Conservation (phyloP, 2,329 filamentous ascomycete genomes). For the Amphichorda felina region DNA sequence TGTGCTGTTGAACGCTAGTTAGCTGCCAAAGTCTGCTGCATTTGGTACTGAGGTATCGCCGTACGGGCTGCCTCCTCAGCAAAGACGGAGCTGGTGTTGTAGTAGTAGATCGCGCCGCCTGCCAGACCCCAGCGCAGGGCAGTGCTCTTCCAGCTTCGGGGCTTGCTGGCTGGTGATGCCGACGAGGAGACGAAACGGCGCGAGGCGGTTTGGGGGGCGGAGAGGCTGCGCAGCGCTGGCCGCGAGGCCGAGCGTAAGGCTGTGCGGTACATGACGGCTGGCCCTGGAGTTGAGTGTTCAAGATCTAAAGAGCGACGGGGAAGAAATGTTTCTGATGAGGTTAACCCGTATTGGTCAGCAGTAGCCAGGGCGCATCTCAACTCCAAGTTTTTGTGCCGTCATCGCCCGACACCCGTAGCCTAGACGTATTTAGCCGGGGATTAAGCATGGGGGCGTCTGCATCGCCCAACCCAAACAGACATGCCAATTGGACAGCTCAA, state of each 20-base stretch:
- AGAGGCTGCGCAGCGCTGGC: constrained; percentile 26
- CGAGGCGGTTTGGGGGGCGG: constrained; percentile 20
- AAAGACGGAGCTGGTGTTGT: constrained; percentile 82
- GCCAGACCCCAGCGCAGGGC: constrained; percentile 65
- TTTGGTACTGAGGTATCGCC: constrained; percentile 13
- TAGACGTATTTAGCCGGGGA: neutral
- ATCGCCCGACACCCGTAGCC: neutral
- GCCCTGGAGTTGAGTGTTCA: neutral
- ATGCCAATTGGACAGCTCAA: too few relatives aligned
- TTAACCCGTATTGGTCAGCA: constrained; percentile 1
- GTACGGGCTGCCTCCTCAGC: constrained; percentile 70
- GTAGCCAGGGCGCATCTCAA: neutral
- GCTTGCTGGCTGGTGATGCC: constrained; percentile 44
- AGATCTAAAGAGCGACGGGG: neutral
- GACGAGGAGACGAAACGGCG: constrained; percentile 45
- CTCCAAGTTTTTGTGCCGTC: constrained; percentile 1
- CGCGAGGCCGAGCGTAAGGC: constrained; percentile 34
- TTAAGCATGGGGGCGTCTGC: neutral
- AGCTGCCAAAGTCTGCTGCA: neutral
- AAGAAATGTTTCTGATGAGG: neutral
- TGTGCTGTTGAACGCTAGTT: constrained; percentile 9
- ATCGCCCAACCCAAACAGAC: neutral
- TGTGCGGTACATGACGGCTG: constrained; percentile 36
- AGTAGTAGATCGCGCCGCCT: constrained; percentile 74
- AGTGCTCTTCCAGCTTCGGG: constrained; percentile 72